Percentiles rank a stretch among this genome's conserved stretches.
phyloP scores from a whole-genome alignment of 768 basidiomycete genomes.

The Boletus sp. region DNA sequence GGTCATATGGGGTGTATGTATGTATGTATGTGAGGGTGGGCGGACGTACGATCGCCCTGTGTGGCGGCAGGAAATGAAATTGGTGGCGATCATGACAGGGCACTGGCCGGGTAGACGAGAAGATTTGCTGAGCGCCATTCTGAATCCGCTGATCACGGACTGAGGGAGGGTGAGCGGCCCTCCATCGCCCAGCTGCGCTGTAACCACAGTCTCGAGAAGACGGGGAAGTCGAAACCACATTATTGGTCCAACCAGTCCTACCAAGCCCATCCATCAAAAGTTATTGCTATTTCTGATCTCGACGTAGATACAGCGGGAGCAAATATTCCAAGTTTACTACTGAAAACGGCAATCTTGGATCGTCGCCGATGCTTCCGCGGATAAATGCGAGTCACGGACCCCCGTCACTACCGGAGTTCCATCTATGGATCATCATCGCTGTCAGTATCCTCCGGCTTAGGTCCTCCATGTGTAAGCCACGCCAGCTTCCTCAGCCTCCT shows the following conservation, averaged over 20 bases:
- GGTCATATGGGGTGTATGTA: no score
- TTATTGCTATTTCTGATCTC: background rate
- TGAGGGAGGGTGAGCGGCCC: slow-evolving; percentile 15
- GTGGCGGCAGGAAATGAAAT: slow-evolving; percentile 15
- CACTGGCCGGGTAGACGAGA: background rate
- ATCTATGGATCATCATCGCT: slow-evolving; percentile 43
- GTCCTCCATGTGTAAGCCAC: slow-evolving; percentile 83
- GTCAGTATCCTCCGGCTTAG: slow-evolving; percentile 81
- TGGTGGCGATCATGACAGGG: slow-evolving; percentile 21
- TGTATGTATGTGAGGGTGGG: no score
- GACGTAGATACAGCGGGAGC: background rate
- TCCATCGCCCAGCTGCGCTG: slow-evolving; percentile 14
- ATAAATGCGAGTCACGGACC: slow-evolving; percentile 12
- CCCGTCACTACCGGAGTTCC: slow-evolving; percentile 20
- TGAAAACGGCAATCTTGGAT: slow-evolving; percentile 32
- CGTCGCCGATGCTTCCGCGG: slow-evolving; percentile 30
- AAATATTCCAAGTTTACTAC: slow-evolving; percentile 9
- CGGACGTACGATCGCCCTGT: slow-evolving; percentile 3
- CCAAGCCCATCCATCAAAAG: background rate
- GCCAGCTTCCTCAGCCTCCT: slow-evolving; percentile 73
- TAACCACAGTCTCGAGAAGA: slow-evolving; percentile 15
- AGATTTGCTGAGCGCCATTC: background rate
- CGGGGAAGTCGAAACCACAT: background rate
- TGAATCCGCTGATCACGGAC: slow-evolving; percentile 19
- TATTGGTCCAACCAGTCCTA: background rate